Conservation (phyloP, 1,284 basidiomycete genomes). For the Tylopilus sp. region DNA sequence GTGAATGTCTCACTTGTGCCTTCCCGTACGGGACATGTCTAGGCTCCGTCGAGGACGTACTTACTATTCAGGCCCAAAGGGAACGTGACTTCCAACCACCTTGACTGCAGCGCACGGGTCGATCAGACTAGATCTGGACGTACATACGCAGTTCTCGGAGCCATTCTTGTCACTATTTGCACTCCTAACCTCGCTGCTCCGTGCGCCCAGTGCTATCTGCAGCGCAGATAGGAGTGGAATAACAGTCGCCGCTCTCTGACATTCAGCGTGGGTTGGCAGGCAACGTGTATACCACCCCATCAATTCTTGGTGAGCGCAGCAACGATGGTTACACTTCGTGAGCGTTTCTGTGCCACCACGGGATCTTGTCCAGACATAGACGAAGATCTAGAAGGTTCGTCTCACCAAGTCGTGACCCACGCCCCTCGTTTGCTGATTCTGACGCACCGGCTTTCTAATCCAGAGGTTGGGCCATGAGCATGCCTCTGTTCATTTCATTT, state of each 20-base stretch:
- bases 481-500: constrained; percentile 11
- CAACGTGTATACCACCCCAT: constrained; percentile 22
- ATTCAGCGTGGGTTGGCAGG: constrained; percentile 20
- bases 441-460: constrained; percentile 10
- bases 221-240: constrained; percentile 18
- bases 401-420: constrained; percentile 4
- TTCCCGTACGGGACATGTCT: constrained; percentile 12
- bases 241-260: constrained; percentile 1
- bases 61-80: constrained; percentile 9
- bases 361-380: constrained; percentile 5
- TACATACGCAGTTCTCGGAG: constrained; percentile 18
- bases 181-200: constrained; percentile 9
- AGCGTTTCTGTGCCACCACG: constrained; percentile 2
- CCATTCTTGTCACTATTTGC: constrained; percentile 11
- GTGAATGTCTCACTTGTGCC: constrained; percentile 7
- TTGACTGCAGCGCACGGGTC: constrained; percentile 9
- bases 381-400: constrained; percentile 19
- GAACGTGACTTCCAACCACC: constrained; percentile 19
- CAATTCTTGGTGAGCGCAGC: constrained; percentile 9
- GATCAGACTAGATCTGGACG: constrained; percentile 11
- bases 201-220: constrained; percentile 13
- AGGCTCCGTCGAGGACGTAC: constrained; percentile 23
- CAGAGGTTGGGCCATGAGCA: constrained; percentile 5
- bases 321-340: constrained; percentile 2
- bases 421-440: constrained; percentile 11